Conservation (phyloP, 495 filamentous ascomycete species). For the Tuber borchii region DNA sequence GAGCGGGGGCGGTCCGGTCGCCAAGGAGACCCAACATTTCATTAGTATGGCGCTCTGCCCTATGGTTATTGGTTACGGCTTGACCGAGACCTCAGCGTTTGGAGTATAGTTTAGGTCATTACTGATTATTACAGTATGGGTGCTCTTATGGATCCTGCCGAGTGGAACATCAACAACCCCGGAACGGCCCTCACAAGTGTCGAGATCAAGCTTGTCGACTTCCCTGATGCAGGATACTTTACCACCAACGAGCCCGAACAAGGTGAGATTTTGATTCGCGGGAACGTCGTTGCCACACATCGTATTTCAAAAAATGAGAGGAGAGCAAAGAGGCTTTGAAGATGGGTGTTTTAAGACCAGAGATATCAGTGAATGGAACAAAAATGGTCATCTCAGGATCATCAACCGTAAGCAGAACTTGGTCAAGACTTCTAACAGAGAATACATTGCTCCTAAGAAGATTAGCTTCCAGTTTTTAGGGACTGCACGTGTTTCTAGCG, state of each 20-base stretch:
- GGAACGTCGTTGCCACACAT: conserved; percentile 63
- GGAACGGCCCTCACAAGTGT: conserved; percentile 72
- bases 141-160: conserved; percentile 78
- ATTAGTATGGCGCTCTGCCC: conserved; percentile 80
- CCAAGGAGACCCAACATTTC: conserved; percentile 81
- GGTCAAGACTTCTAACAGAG: conserved; percentile 90
- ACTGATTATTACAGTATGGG: conserved; percentile 56
- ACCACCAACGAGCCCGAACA: conserved; percentile 77
- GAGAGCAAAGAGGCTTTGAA: conserved; percentile 66
- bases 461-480: background rate
- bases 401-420: conserved; percentile 98
- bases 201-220: conserved; percentile 94
- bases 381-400: conserved; percentile 71
- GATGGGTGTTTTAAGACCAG: conserved; percentile 97
- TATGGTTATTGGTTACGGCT: conserved; percentile 86
- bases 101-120: background rate
- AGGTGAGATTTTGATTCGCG: conserved; percentile 90
- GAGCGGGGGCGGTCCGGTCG: conserved; percentile 80
- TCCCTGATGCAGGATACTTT: conserved; percentile 84
- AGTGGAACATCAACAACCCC: conserved; percentile 77
- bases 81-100: conserved; percentile 75
- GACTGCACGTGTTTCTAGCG: background rate
- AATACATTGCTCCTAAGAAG: conserved; percentile 98
- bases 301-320: conserved; percentile 76
- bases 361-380: conserved; percentile 86